A percentile compares a stretch with the other conserved stretches of the same genome.
Evolutionary conservation across 164 flowering plant species (phyloP).

Genomic region (Dillenia suffruticosa): DNA sequence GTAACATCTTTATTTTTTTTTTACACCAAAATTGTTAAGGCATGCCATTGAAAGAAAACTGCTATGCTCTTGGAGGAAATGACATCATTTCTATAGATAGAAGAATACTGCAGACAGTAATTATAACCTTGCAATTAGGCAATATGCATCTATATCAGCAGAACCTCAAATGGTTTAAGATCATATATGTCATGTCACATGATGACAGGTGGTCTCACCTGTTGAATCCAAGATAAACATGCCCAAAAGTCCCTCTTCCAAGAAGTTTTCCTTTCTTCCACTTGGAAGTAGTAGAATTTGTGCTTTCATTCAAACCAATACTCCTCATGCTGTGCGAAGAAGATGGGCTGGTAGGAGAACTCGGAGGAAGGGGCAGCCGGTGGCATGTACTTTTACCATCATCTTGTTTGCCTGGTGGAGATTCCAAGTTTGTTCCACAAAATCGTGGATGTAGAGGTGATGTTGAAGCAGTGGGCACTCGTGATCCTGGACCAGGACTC

Average conservation of each 20-base stretch:
- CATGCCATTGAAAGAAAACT: too few relatives aligned
- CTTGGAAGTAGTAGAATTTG: constrained; percentile 22
- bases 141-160: too few relatives aligned
- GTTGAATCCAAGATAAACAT: constrained; percentile 73
- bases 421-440: constrained; percentile 34
- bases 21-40: too few relatives aligned
- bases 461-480: constrained; percentile 35
- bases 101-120: too few relatives aligned
- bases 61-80: too few relatives aligned
- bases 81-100: too few relatives aligned
- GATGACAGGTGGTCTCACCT: constrained; percentile 28
- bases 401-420: constrained; percentile 41
- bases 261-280: constrained; percentile 72
- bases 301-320: constrained; percentile 20
- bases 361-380: constrained; percentile 67
- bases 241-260: constrained; percentile 80
- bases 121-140: too few relatives aligned
- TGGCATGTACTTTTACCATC: constrained; percentile 48
- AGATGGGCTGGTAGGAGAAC: constrained; percentile 62
- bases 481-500: constrained; percentile 37
- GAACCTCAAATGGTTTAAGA: too few relatives aligned
- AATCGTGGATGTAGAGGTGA: constrained; percentile 56
- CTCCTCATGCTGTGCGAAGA: constrained; percentile 29
- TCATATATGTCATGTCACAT: too few relatives aligned
- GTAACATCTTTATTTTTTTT: too few relatives aligned